Base-by-base conservation (phyloP, 805 yeast species). In the Pichia nakasei region DNA sequence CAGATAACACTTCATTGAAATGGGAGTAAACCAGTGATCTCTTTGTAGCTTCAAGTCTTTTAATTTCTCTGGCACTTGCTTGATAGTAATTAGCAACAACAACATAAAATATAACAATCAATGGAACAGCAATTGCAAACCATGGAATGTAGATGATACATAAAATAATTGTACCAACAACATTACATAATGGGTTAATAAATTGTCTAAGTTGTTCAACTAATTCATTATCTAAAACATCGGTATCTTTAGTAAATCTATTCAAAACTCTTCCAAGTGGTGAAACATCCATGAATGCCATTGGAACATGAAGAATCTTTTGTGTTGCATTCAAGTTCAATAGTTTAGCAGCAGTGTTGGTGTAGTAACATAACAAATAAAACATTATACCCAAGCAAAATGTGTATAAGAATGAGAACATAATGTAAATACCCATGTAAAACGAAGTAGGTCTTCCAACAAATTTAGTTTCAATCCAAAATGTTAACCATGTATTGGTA, bases 221-320 rank as follows among this genome's bases (percentile, higher is more conserved):
- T 46, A 86, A 65, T 61, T 83, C 91, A 57, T 84, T 85, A 56
- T 87, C 95, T 59, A 86, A 65, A 5, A 80, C 79, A 58, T 87
- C 95, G 0, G 93, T 82, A 60, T 87, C 96, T 53, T 85, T 85
- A 3, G 95, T 85, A 60, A 86, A 87, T 52, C 95, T 69, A 63
- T 85, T 87, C 59, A 88, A 67, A 46, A 87, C 80, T 52, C 96
- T 72, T 2, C 96, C 96, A 69, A 85, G 72, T 17, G 96, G 96
- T 0, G 94, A 84, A 11, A 86, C 78, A 56, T 88, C 96, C 64
- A 86, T 72, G 58, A 76, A 88, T 1, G 80, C 64, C 91, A 85
- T 85, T 39, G 95, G 95, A 2, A 93, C 79, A 48, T 80, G 80
- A 47, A 87, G 64, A 15, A 87, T 68, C 32, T 68, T 72, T 38